These are phyloP conservation scores for Saxophila tyrrhenica DNA, from an alignment of 495 filamentous ascomycete species.

Conservation along the genomic window DNA sequence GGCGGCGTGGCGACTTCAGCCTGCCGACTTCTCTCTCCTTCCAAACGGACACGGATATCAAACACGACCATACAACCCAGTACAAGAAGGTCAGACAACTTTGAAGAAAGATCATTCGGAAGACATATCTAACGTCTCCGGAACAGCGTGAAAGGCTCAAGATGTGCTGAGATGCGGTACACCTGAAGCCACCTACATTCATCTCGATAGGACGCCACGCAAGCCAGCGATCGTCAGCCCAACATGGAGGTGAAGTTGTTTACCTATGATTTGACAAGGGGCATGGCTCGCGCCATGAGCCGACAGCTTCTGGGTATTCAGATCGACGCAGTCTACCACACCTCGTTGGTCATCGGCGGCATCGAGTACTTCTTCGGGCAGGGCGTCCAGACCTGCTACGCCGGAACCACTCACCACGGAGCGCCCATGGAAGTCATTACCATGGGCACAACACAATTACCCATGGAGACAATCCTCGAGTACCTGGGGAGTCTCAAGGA, in stretches of 20 bases:
- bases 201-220: no score
- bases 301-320: constrained; percentile 29
- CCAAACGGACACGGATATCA: no score
- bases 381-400: constrained; percentile 67
- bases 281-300: constrained; percentile 15
- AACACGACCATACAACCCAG: no score
- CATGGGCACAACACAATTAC: constrained; percentile 66
- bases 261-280: constrained; percentile 81
- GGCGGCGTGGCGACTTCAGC: no score
- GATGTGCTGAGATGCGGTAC: no score
- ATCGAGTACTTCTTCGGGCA: constrained; percentile 62
- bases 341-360: constrained; percentile 71
- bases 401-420: constrained; percentile 78
- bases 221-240: no score
- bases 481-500: constrained; percentile 74
- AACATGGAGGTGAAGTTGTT: constrained; percentile 82
- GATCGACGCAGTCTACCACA: constrained; percentile 76
- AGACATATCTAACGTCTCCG: no score
- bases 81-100: no score
- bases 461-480: constrained; percentile 73
- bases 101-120: no score
- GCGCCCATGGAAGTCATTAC: constrained; percentile 63
- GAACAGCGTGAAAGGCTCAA: no score
- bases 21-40: no score
- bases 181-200: no score